These are phyloP conservation scores for Lachancea quebecensis DNA, from an alignment of 805 yeast genomes.

Conservation along the genomic window DNA sequence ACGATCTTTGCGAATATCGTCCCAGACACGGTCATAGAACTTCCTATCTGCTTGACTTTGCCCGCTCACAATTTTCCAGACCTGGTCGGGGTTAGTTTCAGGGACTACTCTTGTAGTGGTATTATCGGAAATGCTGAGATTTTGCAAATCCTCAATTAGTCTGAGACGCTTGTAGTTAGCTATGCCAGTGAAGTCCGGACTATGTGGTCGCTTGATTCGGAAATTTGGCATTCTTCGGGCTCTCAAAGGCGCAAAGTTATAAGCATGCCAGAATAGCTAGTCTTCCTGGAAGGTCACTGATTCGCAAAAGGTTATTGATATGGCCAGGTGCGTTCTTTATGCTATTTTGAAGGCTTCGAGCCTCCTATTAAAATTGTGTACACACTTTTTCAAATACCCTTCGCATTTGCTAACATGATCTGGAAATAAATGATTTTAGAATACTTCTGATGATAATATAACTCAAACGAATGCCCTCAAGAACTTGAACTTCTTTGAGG, in stretches of 20 bases:
- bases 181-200: constrained; percentile 22
- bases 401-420: not conserved
- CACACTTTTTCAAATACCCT: not conserved
- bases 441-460: not conserved
- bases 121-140: constrained; percentile 17
- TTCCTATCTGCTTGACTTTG: constrained; percentile 7
- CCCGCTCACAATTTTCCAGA: constrained; percentile 8
- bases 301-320: too few species aligned
- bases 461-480: too few species aligned
- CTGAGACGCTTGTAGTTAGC: constrained; percentile 30
- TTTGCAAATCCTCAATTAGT: constrained; percentile 29
- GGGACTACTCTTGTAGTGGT: not conserved
- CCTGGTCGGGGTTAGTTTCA: not conserved
- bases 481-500: too few species aligned
- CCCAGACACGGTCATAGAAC: constrained; percentile 21
- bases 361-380: not conserved
- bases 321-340: too few species aligned
- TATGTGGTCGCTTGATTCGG: constrained; percentile 25
- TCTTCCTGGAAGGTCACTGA: not conserved
- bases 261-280: not conserved
- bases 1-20: constrained; percentile 20
- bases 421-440: not conserved
- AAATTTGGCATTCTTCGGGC: constrained; percentile 8
- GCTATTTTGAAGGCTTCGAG: not conserved
- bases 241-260: not conserved